Percentiles rank a stretch among this genome's conserved stretches.
These are phyloP conservation scores for Mrakia gelida DNA, from an alignment of 768 basidiomycete species.

Conservation along the genomic window DNA sequence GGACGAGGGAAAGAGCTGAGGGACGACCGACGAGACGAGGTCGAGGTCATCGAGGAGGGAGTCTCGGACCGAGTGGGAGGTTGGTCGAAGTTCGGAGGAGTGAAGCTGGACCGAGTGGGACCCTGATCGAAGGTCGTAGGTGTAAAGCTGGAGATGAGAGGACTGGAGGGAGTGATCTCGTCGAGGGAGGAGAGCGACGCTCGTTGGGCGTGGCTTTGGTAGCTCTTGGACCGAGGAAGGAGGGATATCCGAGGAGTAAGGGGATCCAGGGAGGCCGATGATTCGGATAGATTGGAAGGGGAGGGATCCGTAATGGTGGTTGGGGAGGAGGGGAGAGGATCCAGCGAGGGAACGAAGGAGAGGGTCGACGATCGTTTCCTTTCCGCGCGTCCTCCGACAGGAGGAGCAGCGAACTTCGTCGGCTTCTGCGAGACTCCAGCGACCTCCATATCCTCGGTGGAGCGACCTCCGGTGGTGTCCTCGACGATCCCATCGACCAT, in stretches of 20 bases:
- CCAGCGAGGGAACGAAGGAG: constrained; percentile 25
- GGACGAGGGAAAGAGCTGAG: constrained; percentile 17
- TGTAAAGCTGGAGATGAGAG: not conserved
- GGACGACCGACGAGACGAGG: not conserved
- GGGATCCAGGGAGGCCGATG: not conserved
- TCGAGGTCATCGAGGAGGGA: not conserved
- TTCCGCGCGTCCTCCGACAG: not conserved
- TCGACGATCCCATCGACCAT: not conserved
- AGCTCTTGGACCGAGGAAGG: not conserved
- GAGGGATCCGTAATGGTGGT: not conserved
- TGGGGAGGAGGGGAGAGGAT: constrained; percentile 23
- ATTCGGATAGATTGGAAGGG: not conserved
- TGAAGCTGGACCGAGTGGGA: not conserved
- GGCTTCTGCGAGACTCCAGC: not conserved
- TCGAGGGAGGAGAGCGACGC: not conserved
- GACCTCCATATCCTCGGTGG: not conserved
- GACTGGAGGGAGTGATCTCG: not conserved
- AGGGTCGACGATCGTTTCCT: constrained; percentile 20
- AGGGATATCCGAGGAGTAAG: not conserved
- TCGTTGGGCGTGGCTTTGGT: not conserved
- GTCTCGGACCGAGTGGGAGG: not conserved
- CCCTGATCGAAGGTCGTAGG: not conserved
- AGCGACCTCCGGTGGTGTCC: not conserved
- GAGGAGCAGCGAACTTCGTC: not conserved
- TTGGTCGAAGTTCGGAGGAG: not conserved